phyloP scores from a whole-genome alignment of 1,284 basidiomycete genomes.

The Volvariella volvacea region DNA sequence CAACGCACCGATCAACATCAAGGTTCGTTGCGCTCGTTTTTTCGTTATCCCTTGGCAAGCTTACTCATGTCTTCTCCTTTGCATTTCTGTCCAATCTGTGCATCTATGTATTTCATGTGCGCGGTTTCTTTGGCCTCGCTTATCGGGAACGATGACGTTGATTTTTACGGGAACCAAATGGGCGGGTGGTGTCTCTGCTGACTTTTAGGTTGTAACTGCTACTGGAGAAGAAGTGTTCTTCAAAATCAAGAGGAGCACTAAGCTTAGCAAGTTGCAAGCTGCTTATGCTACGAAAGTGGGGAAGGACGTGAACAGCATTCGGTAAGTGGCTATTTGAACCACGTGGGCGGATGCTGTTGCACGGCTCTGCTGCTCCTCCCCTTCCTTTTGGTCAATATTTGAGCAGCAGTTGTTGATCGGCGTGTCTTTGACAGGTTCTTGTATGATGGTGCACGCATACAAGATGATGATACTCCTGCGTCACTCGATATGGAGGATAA shows the following conservation, averaged over 20 bases:
- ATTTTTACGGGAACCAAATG: conserved; percentile 5
- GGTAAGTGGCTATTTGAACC: conserved; percentile 44
- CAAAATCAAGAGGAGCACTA: conserved; percentile 96
- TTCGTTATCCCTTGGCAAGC: neutral
- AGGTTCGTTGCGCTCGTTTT: conserved; percentile 55
- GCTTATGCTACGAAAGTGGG: conserved; percentile 94
- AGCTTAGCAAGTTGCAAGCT: conserved; percentile 87
- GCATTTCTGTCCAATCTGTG: neutral
- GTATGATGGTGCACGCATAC: conserved; percentile 80
- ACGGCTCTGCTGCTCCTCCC: neutral
- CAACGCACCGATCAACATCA: conserved; percentile 78
- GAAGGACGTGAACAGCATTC: conserved; percentile 80
- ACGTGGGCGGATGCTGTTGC: neutral
- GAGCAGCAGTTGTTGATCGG: conserved; percentile 2
- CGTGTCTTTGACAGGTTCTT: conserved; percentile 53
- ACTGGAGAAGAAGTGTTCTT: conserved; percentile 91
- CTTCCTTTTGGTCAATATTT: conserved; percentile 1
- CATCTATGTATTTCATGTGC: neutral
- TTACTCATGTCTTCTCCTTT: too few species aligned
- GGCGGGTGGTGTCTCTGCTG: conserved; percentile 8
- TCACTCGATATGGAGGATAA: conserved; percentile 85
- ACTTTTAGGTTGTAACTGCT: conserved; percentile 62
- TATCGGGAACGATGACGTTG: too few species aligned
- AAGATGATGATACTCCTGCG: conserved; percentile 80
- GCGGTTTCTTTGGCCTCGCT: conserved; percentile 6